phyloP scores from a whole-genome alignment of 129 eudicot genomes.

The Pulicaria dysenterica region DNA sequence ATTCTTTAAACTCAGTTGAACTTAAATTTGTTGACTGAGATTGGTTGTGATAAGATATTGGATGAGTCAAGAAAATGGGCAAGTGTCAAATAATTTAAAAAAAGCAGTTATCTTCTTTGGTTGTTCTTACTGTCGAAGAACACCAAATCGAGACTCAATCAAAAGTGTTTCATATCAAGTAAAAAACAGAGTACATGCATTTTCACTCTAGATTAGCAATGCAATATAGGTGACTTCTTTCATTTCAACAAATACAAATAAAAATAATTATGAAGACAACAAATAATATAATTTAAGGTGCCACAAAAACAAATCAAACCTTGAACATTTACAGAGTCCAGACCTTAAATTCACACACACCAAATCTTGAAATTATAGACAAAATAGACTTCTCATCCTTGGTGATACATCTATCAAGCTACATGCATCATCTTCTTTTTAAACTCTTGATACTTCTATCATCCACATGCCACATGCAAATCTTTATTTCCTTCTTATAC shows the following conservation, averaged over 20 bases:
- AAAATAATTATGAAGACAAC: background rate
- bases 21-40: too few relatives aligned
- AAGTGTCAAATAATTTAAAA: too few relatives aligned
- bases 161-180: too few relatives aligned
- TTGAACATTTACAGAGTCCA: conserved; percentile 36
- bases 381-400: conserved; percentile 12
- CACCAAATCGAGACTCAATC: too few relatives aligned
- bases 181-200: too few relatives aligned
- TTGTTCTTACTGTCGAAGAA: too few relatives aligned
- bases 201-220: too few relatives aligned
- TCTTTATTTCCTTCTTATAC: conserved; percentile 35
- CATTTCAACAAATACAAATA: conserved; percentile 24
- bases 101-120: too few relatives aligned
- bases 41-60: too few relatives aligned
- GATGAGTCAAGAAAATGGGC: too few relatives aligned
- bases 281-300: conserved; percentile 15
- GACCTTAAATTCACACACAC: conserved; percentile 37
- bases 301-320: conserved; percentile 35
- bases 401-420: conserved; percentile 15
- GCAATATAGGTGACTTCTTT: conserved; percentile 6
- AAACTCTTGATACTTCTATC: conserved; percentile 3
- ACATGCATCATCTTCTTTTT: conserved; percentile 17
- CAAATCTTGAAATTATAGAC: conserved; percentile 20
- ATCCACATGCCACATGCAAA: conserved; percentile 18
- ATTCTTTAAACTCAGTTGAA: too few relatives aligned